Base-by-base conservation (phyloP, 768 basidiomycete genomes). In the Vararia minispora region DNA sequence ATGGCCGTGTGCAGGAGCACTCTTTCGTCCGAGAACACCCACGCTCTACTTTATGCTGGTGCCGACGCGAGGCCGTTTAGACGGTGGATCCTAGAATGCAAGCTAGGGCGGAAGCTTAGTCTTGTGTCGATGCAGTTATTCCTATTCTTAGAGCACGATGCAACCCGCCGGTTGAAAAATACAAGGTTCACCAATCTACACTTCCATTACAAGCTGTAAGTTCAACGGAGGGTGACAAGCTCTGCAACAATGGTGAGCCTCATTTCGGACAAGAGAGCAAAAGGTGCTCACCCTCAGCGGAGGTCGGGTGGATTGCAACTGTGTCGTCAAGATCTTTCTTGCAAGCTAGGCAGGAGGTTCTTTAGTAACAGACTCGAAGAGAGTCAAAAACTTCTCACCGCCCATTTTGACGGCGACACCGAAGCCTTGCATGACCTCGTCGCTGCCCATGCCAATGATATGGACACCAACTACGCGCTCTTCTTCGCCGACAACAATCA, bases 341-440 rank as follows among this genome's bases (percentile, higher is more conserved):
- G 17, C 69, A 72, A 4, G 88, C 87, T 63, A 42, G 32, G 24
- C 40, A 5, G n/a, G 28, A 21, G 4, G 29, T n/a, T 10, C 16
- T 11, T n/a, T 13, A 44, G 28, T 20, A 16, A 22, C 9, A 36
- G 5, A 34, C n/a, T 18, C 8, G 29, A 14, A 6, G 25, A 16
- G 35, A 29, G 27, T 30, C 16, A 33, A 26, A 23, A n/a, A 16
- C 59, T 68, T 9, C 50, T n/a, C n/a, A 72, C 68, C 72, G 16
- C 85, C 85, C 94, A 98, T 94, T 68, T 97, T 98, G 50, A 99
- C 68, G 10, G 95, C 95, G n/a, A 98, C 89, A 2, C 66, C 87
- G 59, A 95, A 97, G 46, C 94, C 94, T 69, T 99, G 95, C 62
- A 92, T 62, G 49, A 84, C 74, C 62, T 99, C 95, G 55, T 99